phyloP scores from a whole-genome alignment of 371 early-diverging fungal species.

The Mucor piriformis region DNA sequence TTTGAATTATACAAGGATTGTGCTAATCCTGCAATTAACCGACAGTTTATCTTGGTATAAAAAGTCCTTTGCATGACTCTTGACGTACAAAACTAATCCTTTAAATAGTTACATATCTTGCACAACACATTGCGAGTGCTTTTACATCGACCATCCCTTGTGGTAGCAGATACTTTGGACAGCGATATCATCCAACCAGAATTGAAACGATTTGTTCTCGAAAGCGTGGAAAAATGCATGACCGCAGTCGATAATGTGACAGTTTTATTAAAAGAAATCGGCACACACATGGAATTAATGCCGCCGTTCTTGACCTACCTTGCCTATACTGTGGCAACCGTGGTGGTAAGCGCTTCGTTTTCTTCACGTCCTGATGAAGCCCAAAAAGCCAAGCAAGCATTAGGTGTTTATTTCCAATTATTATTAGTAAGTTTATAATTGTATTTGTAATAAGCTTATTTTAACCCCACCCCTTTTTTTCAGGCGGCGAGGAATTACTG shows the following conservation, averaged over 20 bases:
- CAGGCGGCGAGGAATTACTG: conserved; percentile 56
- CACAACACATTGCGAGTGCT: conserved; percentile 54
- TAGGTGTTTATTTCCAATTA: conserved; percentile 55
- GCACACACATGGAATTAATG: conserved; percentile 32
- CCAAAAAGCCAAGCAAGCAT: conserved; percentile 46
- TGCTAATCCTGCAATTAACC: conserved; percentile 11
- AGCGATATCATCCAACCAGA: conserved; percentile 37
- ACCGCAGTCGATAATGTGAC: conserved; percentile 56
- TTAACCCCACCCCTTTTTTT: not conserved
- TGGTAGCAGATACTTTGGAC: conserved; percentile 29
- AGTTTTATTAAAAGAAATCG: conserved; percentile 41
- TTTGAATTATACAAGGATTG: conserved; percentile 16
- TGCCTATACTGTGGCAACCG: conserved; percentile 60
- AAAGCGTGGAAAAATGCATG: conserved; percentile 50
- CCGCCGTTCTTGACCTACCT: conserved; percentile 58
- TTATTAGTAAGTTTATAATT: conserved; percentile 34
- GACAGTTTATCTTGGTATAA: conserved; percentile 31
- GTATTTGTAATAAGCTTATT: not conserved
- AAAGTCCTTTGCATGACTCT: not conserved
- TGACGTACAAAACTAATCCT: too few species aligned
- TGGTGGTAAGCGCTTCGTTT: conserved; percentile 59
- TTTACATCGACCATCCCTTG: conserved; percentile 54
- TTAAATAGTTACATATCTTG: conserved; percentile 41
- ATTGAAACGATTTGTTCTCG: conserved; percentile 40
- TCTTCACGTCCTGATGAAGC: conserved; percentile 45